Evolutionary conservation across 768 basidiomycete species (phyloP).

Genomic region (Mycena chlorophos): DNA sequence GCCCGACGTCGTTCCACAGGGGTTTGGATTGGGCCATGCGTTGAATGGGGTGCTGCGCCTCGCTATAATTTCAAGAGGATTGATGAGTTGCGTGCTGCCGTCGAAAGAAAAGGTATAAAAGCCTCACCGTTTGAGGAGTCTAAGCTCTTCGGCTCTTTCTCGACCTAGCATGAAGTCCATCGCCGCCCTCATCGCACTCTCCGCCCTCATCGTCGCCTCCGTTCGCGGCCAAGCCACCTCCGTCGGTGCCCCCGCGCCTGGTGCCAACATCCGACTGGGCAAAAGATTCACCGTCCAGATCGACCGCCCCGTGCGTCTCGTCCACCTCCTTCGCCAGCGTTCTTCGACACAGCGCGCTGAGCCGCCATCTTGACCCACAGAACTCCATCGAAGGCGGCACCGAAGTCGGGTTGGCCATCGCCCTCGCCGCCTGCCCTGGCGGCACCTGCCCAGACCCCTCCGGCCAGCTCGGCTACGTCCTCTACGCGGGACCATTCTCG

Average conservation of each 20-base stretch:
- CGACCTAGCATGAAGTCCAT: too few relatives aligned
- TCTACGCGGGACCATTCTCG: constrained; percentile 42
- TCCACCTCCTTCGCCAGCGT: background rate
- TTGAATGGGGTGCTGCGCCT: too few relatives aligned
- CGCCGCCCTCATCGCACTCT: too few relatives aligned
- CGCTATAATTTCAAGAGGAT: too few relatives aligned
- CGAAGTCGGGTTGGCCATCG: constrained; percentile 47
- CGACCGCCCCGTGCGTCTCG: constrained; percentile 39
- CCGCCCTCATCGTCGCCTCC: constrained; percentile 24
- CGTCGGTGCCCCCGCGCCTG: constrained; percentile 35
- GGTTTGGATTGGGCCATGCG: too few relatives aligned
- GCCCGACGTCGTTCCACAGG: too few relatives aligned
- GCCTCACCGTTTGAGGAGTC: too few relatives aligned
- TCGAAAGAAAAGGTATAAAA: too few relatives aligned
- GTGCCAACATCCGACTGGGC: constrained; percentile 31
- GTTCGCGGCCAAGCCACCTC: constrained; percentile 35
- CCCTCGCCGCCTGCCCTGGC: constrained; percentile 38
- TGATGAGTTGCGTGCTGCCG: too few relatives aligned
- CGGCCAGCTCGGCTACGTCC: constrained; percentile 35
- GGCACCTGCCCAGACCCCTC: constrained; percentile 21
- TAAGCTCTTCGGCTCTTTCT: too few relatives aligned
- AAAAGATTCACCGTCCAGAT: constrained; percentile 37
- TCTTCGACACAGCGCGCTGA: background rate
- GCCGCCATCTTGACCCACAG: constrained; percentile 31
- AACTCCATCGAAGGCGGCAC: constrained; percentile 39